Evolutionary conservation across 2,329 filamentous ascomycete species (phyloP).

Genomic region (Eutypella sp.): DNA sequence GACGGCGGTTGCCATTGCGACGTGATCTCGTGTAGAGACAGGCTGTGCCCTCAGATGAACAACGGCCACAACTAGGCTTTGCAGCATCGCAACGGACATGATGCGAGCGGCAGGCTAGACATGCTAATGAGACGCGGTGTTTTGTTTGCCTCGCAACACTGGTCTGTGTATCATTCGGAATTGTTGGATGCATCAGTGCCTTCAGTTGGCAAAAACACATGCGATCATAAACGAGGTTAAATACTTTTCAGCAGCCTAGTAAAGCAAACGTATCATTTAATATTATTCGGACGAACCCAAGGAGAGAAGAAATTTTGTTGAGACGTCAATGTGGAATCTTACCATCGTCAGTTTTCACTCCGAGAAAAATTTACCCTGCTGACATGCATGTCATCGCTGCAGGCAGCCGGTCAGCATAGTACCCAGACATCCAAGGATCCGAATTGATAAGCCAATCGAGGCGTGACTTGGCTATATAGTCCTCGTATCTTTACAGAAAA

Average conservation of each 20-base stretch:
- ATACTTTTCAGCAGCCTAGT: too few relatives aligned
- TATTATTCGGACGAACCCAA: neutral
- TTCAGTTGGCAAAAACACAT: neutral
- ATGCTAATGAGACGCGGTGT: neutral
- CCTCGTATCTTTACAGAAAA: too few relatives aligned
- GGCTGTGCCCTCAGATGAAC: neutral
- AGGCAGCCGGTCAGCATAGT: too few relatives aligned
- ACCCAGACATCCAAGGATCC: too few relatives aligned
- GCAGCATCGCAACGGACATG: neutral
- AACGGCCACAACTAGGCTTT: neutral
- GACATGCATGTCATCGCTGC: neutral
- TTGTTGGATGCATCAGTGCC: neutral
- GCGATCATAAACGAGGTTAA: neutral
- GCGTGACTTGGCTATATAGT: too few relatives aligned
- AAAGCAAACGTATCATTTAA: neutral
- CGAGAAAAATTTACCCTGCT: neutral
- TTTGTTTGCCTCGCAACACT: neutral
- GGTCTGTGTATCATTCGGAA: neutral
- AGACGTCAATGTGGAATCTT: neutral
- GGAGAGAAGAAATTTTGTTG: neutral
- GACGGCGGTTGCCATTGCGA: neutral
- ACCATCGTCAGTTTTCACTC: neutral
- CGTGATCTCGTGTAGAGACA: neutral
- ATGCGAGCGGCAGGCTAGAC: neutral
- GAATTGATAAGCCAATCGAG: too few relatives aligned